Evolutionary conservation across 495 filamentous ascomycete species (phyloP), one percentile per base, ranked within the genome.

Genomic region (Neurospora tetrasperma): DNA sequence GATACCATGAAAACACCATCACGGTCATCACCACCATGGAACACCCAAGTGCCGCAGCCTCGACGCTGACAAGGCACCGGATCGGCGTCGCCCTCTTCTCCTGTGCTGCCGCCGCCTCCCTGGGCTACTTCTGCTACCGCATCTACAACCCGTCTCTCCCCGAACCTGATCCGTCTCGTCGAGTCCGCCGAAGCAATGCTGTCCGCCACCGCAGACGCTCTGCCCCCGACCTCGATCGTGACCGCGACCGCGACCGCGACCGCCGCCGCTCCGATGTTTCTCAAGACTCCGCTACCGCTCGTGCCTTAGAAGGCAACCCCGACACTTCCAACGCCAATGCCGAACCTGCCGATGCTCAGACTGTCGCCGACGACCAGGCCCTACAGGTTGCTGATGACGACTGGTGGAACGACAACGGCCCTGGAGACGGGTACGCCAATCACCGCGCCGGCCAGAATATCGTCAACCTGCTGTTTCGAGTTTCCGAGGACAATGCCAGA

Each of bases 401-500:
- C 86, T 81, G 85, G 83, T 85, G 80, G 73, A 77, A 87, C 74
- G 83, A 84, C 46, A 74, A 18, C 68, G 75, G 71, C 20, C 76
- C 80, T 79, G 75, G 78, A 73, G 78, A 77, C 74, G 70, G 69
- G 40, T 70, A 43, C 23, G 72, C 71, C 68, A 86, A 88, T 54
- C 86, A 85, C 44, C 85, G 90, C n/a, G 89, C 89, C 72, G 90
- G 90, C 54, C 90, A 92, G 76, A 93, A 92, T 71, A 84, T 93
- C 72, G 88, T 93, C 39, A 90, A 87, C 70, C 79, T 94, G 2
- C 85, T 93, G 4, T 94, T 92, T 78, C 87, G 90, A 44, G 92
- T 94, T n/a, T 92, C 91, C 0, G 91, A 93, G 77, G 91, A 97
- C 74, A 92, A 94, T 72, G 90, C 93, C 5, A 86, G 88, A 69